Evolutionary conservation across 208 protist genomes (phyloP).

Genomic region (Herpetomonas samuelpessoai): DNA sequence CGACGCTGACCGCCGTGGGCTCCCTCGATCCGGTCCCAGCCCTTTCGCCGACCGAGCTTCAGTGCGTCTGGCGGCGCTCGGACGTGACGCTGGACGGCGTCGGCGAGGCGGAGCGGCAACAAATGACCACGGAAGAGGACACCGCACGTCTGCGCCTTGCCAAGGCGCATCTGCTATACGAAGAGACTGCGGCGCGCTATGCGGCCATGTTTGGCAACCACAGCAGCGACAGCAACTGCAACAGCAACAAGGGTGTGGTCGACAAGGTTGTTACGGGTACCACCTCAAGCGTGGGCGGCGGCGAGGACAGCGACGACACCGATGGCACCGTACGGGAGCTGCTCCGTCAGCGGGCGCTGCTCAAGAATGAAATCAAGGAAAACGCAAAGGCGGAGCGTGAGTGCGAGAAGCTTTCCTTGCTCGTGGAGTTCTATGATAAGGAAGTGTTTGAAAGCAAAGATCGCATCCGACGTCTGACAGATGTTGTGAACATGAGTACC

Average conservation of each 20-base stretch:
- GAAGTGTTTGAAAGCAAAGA: constrained; percentile 16
- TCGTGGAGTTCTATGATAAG: constrained; percentile 32
- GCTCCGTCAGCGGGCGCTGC: constrained; percentile 23
- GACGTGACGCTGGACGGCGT: neutral
- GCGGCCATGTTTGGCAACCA: neutral
- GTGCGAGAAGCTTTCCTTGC: constrained; percentile 34
- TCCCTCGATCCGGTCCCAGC: constrained; percentile 4
- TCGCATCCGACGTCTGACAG: constrained; percentile 15
- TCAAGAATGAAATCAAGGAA: constrained; percentile 29
- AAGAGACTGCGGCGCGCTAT: constrained; percentile 19
- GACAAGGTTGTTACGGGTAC: too few species aligned
- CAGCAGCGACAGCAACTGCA: neutral
- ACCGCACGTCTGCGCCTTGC: constrained; percentile 17
- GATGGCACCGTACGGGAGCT: constrained; percentile 14
- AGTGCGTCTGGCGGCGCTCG: constrained; percentile 12
- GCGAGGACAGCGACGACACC: neutral
- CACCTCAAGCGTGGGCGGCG: neutral
- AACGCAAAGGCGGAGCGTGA: constrained; percentile 39
- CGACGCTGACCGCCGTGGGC: constrained; percentile 1
- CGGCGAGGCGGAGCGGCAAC: neutral
- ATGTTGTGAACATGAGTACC: constrained; percentile 11
- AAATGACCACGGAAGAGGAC: constrained; percentile 22
- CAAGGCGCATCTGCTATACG: constrained; percentile 19
- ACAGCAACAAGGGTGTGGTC: too few species aligned
- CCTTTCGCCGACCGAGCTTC: constrained; percentile 7